Conservation (phyloP, 148 eudicot genomes). For the Polygonum maritimum region DNA sequence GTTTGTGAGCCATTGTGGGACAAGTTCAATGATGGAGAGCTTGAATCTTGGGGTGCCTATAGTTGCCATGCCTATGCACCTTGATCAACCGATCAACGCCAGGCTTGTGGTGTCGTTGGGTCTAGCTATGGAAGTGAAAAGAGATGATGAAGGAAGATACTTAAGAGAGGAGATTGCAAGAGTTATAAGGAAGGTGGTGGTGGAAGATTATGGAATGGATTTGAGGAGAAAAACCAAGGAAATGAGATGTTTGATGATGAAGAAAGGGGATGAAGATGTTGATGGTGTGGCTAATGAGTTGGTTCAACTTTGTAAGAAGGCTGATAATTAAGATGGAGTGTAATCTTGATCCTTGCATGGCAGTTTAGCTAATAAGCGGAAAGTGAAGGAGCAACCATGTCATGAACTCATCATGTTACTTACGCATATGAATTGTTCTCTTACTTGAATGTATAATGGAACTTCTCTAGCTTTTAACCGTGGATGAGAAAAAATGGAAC, state of each 20-base stretch:
- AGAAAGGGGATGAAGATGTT: slow-evolving; percentile 17
- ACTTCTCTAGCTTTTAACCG: too few species aligned
- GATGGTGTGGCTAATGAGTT: slow-evolving; percentile 13
- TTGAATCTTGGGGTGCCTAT: slow-evolving; percentile 23
- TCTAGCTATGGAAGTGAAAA: slow-evolving; percentile 16
- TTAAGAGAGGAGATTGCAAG: slow-evolving; percentile 15
- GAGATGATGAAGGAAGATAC: slow-evolving; percentile 11
- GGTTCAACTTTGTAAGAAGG: slow-evolving; percentile 13
- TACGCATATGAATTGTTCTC: too few species aligned
- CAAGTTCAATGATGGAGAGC: slow-evolving; percentile 22
- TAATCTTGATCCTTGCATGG: too few species aligned
- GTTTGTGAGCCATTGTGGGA: slow-evolving; percentile 31
- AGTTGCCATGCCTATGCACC: slow-evolving; percentile 28
- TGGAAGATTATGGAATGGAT: slow-evolving; percentile 15
- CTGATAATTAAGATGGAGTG: not conserved
- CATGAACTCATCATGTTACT: too few species aligned
- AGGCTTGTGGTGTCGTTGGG: slow-evolving; percentile 23
- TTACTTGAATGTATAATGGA: too few species aligned
- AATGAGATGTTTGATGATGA: slow-evolving; percentile 13
- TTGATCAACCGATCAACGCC: slow-evolving; percentile 31
- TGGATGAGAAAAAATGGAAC: too few species aligned
- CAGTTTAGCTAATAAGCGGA: too few species aligned
- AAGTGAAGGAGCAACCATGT: too few species aligned
- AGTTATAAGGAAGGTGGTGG: slow-evolving; percentile 14
- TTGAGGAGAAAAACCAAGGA: slow-evolving; percentile 17